A percentile compares a stretch with the other conserved stretches of the same genome.
Conservation (phyloP, 495 filamentous ascomycete genomes). For the Podospora didyma region DNA sequence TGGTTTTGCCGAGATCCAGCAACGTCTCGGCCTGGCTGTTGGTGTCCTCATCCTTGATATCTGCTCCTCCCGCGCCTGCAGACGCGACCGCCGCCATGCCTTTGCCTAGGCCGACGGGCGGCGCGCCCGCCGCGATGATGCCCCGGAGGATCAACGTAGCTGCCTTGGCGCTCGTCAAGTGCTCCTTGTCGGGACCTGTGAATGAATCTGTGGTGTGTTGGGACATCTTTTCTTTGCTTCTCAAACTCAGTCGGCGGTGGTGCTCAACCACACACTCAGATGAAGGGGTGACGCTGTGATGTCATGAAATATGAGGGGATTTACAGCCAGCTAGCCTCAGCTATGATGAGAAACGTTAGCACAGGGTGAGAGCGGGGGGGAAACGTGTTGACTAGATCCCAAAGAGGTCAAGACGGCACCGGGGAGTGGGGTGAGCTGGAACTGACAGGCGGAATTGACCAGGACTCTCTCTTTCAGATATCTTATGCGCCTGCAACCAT, state of each 20-base stretch:
- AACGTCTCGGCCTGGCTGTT: background rate
- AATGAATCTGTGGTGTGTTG: background rate
- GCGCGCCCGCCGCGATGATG: conserved; percentile 13
- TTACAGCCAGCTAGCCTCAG: no score
- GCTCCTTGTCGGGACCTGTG: conserved; percentile 7
- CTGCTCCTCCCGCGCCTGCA: background rate
- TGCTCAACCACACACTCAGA: no score
- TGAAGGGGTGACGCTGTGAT: no score
- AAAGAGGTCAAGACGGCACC: no score
- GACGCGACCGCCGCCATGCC: conserved; percentile 14
- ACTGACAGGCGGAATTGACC: no score
- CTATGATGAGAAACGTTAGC: no score
- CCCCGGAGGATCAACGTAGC: conserved; percentile 17
- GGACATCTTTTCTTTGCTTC: background rate
- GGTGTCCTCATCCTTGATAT: background rate
- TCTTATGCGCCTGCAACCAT: no score
- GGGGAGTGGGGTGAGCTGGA: no score
- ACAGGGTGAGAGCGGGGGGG: no score
- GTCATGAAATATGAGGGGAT: no score
- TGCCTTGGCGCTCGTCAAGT: conserved; percentile 14
- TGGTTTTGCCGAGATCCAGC: background rate
- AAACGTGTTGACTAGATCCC: no score
- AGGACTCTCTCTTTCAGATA: no score
- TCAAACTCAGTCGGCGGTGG: background rate
- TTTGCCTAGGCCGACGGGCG: conserved; percentile 3